Evolutionary conservation across 441 rosid species (phyloP), one percentile per base, ranked within the genome.

Genomic region (Pelargonium fulgidum): DNA sequence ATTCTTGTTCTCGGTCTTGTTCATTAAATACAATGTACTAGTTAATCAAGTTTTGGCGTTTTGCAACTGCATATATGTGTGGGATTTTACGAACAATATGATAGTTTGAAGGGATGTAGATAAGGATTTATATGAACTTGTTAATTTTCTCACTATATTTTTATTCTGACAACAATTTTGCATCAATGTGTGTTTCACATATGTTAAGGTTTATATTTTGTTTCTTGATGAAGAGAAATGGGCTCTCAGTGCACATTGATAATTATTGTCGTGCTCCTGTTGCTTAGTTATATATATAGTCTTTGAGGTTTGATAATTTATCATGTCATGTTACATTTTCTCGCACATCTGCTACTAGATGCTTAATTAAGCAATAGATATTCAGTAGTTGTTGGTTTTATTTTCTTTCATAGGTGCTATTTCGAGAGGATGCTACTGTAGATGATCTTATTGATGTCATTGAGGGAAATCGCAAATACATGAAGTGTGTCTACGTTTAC

Each of bases 401-500:
- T 58, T 26, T 80, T 84, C 71, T 24, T 24, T 24, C 29, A 24
- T 76, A 95, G 99, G 73, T 92, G 26, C 92, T 95, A 66, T 95
- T 95, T 72, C 97, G 96, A 36, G 99, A 95, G 89, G 89, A 95
- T 81, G 98, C 99, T 68, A 92, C 97, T 19, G 96, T 90, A 74
- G 99, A 92, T 88, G 99, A 95, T 81, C 85, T 95, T 64, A 95
- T 95, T 39, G 98, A 92, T 81, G 98, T 94, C 71, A 89, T 92
- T 52, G 99, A 94, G 80, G 98, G 98, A 78, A 94, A 94, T 72
- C 91, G 97, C 61, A 94, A 90, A 78, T 92, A 94, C 82, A 92
- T 92, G 81, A 92, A 94, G 78, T 94, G 99, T 70, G 74, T 92
- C 45, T 94, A 94, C 73, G 99, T 94, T 74, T 94, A 94, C 82